Base-by-base conservation (phyloP, 1,284 basidiomycete species). In the Austroboletus olivaceoglutinosus region DNA sequence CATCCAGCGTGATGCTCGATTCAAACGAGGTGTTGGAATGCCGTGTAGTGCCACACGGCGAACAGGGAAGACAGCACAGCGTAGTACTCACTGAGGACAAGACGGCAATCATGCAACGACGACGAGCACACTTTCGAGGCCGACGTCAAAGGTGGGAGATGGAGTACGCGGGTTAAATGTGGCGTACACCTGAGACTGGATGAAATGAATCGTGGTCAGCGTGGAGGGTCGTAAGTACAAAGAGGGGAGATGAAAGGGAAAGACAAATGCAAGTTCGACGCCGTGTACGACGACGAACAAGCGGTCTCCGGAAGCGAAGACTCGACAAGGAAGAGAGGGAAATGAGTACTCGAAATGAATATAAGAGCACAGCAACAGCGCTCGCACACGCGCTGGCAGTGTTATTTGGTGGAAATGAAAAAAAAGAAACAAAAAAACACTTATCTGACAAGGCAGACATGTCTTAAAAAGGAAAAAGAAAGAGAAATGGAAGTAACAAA, bases 171-270 rank as follows among this genome's bases (percentile, higher is more conserved):
- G 34, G 45, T 29, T 47, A 47, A 40, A 43, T 60, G 66, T 70
- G 67, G 68, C 67, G 67, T 49, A 60, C 57, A 63, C 55, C 57
- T 58, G 61, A 59, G 65, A 70, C 71, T 69, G 61, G 68, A 47
- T 48, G 52, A 47, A 52, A 62, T 58, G 59, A 65, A 63, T 73
- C 70, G 74, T 80, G 67, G 76, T 78, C 71, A 82, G 78, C 79
- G 77, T 78, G 60, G 67, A 66, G 51, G 68, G 74, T 80, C 79
- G 78, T 81, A 61, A 78, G 58, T 58, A 64, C 58, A 61, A 61
- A 62, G 65, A 63, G 56, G 54, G 58, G 53, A 55, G 55, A 63
- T 58, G 44, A 53, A 63, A 65, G 67, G 46, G 65, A 68, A 57
- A 62, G 61, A 54, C 47, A 45, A 47, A 37, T 40, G 46, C 34